These are phyloP conservation scores for Funneliformis geosporum DNA, from an alignment of 192 early-diverging fungal species.

Conservation along the genomic window DNA sequence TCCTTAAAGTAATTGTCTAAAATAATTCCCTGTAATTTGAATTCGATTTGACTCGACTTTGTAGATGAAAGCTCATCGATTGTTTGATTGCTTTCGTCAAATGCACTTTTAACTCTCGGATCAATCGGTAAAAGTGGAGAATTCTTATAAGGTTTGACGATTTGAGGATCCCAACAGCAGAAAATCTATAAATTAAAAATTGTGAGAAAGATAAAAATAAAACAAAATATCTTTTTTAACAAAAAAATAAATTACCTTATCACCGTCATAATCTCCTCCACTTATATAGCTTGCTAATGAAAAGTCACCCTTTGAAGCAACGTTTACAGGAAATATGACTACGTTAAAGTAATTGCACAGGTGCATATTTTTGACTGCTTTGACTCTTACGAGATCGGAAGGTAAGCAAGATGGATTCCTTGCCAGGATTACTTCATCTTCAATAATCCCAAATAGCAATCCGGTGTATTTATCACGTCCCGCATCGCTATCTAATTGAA, in stretches of 20 bases:
- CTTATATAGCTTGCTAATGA: conserved; percentile 3
- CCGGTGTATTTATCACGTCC: conserved; percentile 34
- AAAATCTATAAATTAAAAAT: conserved; percentile 37
- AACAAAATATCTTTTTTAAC: not conserved
- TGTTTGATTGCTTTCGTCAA: conserved; percentile 22
- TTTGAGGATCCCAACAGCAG: conserved; percentile 42
- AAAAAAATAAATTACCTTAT: conserved; percentile 6
- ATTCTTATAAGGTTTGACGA: conserved; percentile 29
- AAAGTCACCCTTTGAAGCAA: not conserved
- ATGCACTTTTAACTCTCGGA: conserved; percentile 25
- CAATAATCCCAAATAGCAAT: conserved; percentile 26
- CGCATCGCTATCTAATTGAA: conserved; percentile 33
- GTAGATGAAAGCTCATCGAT: not conserved
- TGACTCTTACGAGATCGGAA: conserved; percentile 10
- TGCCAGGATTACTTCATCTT: conserved; percentile 35
- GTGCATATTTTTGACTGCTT: not conserved
- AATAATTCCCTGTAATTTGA: not conserved
- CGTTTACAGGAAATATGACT: conserved; percentile 18
- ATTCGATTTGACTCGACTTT: not conserved
- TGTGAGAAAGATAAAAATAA: not conserved
- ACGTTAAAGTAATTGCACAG: conserved; percentile 23
- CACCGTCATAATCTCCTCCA: conserved; percentile 34
- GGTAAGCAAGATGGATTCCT: conserved; percentile 14
- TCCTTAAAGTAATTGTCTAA: not conserved
- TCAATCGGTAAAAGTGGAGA: not conserved